Percentiles rank a stretch among this genome's conserved stretches.
These are phyloP conservation scores for Cunninghamia lanceolata DNA, from an alignment of 75 land plant species.

Conservation along the genomic window DNA sequence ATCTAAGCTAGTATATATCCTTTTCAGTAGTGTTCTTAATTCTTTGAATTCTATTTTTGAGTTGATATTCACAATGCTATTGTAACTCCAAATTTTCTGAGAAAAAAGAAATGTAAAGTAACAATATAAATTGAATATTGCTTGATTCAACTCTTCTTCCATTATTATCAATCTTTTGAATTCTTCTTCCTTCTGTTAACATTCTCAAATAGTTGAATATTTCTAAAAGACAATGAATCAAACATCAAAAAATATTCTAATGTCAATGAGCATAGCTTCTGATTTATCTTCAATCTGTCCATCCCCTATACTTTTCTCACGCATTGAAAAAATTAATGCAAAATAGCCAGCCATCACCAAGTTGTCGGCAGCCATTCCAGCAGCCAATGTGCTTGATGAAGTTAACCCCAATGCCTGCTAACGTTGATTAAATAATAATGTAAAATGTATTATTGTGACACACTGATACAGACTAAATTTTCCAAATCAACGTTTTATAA, in stretches of 20 bases:
- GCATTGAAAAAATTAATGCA: conserved; percentile 44
- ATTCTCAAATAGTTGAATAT: neutral
- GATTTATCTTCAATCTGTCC: neutral
- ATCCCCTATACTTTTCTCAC: conserved; percentile 13
- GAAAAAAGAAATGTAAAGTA: neutral
- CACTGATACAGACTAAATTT: neutral
- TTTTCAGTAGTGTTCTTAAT: neutral
- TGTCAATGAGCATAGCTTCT: neutral
- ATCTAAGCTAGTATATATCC: neutral
- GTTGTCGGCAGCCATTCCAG: conserved; percentile 55
- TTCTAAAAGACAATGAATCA: neutral
- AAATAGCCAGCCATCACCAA: conserved; percentile 52
- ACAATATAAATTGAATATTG: neutral
- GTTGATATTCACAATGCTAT: neutral
- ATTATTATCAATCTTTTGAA: neutral
- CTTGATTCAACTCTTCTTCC: neutral
- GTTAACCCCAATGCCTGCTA: conserved; percentile 36
- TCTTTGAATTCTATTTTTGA: neutral
- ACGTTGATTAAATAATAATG: neutral
- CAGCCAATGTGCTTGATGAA: conserved; percentile 37
- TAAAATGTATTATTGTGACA: neutral
- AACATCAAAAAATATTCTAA: neutral
- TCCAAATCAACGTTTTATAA: neutral
- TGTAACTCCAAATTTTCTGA: neutral
- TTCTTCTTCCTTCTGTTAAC: neutral